Conservation (phyloP, 352 stramenopile species). For the Elongisporangium senticosum region DNA sequence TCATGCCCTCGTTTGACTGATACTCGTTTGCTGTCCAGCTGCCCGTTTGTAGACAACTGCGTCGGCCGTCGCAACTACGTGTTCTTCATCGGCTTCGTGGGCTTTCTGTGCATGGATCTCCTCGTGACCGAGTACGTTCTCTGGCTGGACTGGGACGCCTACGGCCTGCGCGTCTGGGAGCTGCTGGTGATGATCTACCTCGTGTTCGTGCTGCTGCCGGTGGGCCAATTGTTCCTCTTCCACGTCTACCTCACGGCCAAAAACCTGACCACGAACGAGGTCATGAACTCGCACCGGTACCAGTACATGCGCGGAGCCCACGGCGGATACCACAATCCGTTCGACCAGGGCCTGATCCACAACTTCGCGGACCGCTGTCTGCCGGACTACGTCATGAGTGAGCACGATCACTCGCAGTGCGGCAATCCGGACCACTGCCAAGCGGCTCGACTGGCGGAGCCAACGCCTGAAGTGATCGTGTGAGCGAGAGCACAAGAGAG, state of each 20-base stretch:
- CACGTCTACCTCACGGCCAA: slow-evolving; percentile 68
- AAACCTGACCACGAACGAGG: slow-evolving; percentile 79
- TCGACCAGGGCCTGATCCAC: slow-evolving; percentile 36
- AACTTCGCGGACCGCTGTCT: slow-evolving; percentile 45
- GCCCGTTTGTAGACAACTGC: slow-evolving; percentile 98
- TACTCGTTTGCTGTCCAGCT: slow-evolving; percentile 38
- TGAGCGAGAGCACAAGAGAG: not conserved
- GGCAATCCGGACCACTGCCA: not conserved
- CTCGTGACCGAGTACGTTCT: slow-evolving; percentile 53
- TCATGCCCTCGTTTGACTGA: slow-evolving; percentile 1
- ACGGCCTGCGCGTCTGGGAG: slow-evolving; percentile 25
- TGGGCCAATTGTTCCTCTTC: slow-evolving; percentile 51
- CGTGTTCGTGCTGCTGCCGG: slow-evolving; percentile 36
- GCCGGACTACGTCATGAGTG: slow-evolving; percentile 7
- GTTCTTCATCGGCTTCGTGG: slow-evolving; percentile 64
- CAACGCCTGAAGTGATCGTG: not conserved
- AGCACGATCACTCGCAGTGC: not conserved
- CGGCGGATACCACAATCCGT: slow-evolving; percentile 29
- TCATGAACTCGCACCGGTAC: slow-evolving; percentile 68
- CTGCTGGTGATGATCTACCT: slow-evolving; percentile 40
- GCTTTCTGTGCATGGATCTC: slow-evolving; percentile 36
- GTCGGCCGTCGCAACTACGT: slow-evolving; percentile 98
- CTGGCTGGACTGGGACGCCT: slow-evolving; percentile 44
- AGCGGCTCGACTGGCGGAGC: not conserved
- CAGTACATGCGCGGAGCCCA: slow-evolving; percentile 29